phyloP scores from a whole-genome alignment of 768 basidiomycete genomes.

The Kwoniella botswanensis region DNA sequence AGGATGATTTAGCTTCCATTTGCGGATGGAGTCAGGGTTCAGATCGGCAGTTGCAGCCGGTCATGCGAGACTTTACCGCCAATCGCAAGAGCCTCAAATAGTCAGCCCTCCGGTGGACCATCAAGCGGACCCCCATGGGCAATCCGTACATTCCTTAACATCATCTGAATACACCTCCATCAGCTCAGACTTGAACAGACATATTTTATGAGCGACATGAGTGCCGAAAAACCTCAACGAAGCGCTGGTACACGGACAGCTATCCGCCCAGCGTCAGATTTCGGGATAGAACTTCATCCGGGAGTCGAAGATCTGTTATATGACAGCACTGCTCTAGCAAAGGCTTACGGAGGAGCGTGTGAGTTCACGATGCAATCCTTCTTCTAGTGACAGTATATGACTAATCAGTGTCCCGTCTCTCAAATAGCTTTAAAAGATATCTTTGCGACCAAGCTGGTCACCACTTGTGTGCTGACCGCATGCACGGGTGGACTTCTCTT shows the following conservation, averaged over 20 bases:
- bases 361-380: not conserved
- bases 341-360: not conserved
- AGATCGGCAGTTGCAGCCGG: not conserved
- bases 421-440: constrained; percentile 2
- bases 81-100: not conserved
- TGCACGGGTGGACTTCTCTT: constrained; percentile 5
- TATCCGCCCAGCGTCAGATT: not conserved
- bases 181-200: not conserved
- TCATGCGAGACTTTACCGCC: not conserved
- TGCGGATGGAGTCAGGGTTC: not conserved
- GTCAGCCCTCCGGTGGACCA: not conserved
- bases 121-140: not conserved
- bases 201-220: not conserved
- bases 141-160: not conserved
- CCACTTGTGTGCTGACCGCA: not conserved
- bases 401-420: not conserved
- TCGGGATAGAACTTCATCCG: not conserved
- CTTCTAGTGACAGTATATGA: not conserved
- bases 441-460: constrained; percentile 4
- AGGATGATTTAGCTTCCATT: not conserved
- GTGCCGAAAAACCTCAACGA: not conserved
- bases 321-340: not conserved
- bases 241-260: not conserved
- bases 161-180: not conserved
- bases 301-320: not conserved